Evolutionary conservation across 345 rosid species (phyloP), one percentile per base, ranked within the genome.

Genomic region (Linum lewisii): DNA sequence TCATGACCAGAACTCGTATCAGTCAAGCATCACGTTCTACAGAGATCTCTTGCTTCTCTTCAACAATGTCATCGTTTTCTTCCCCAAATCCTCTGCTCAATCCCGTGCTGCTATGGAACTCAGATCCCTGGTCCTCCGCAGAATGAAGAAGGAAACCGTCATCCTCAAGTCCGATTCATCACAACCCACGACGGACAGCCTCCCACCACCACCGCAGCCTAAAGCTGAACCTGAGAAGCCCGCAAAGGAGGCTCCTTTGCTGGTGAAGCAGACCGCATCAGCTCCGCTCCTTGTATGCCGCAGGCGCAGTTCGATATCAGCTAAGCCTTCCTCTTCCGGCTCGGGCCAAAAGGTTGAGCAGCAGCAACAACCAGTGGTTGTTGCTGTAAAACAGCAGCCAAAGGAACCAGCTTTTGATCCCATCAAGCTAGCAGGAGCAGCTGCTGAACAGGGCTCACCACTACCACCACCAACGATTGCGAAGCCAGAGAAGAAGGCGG

Each of bases 31-130:
- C 56, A 11, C 51, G 5, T 81, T 84, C 68, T 79, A 80, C 69
- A 79, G 87, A 45, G 95, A 87, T 65, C 67, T 87, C 7, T 72
- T 79, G 54, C 89, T 84, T 70, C 84, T 87, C 69, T 75, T 84
- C 75, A 76, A 75, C 66, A 87, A 87, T 65, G 82, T 77, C 55
- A 57, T 82, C 44, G 71, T 75, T 65, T 82, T 78, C 73, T 87
- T 79, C 63, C 75, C 89, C 51, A 72, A 66, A 25, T 59, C 77
- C 26, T 84, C 92, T 5, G 58, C 63, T 0, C 81, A 82, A 59
- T 82, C 76, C 7, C 53, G 21, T 60, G 64, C 88, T 2, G 88
- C 96, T 55, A 75, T 61, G 19, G 73, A 85, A 44, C 77, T 88
- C 26, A 74, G 81, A 65, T 54, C 59, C 16, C 72, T 81, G 34